Evolutionary conservation across 1,139 yeast species (phyloP).

Genomic region (Arxiozyma heterogenica): DNA sequence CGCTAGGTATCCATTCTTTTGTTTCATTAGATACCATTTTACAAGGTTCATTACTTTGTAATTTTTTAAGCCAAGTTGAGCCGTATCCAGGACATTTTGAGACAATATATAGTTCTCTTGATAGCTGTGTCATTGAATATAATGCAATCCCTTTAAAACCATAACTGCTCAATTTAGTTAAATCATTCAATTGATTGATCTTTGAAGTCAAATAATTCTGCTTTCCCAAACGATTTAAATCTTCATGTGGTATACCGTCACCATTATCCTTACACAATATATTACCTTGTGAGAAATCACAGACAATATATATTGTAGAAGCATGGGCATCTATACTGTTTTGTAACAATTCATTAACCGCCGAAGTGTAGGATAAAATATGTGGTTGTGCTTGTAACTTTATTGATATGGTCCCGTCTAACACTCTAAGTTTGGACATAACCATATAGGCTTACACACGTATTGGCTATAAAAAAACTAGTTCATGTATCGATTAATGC

Average conservation of each 20-base stretch:
- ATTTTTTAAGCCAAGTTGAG: conserved; percentile 17
- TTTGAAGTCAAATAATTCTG: conserved; percentile 42
- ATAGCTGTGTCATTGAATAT: background rate
- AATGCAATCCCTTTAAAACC: conserved; percentile 36
- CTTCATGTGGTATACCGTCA: conserved; percentile 43
- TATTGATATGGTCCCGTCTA: conserved; percentile 15
- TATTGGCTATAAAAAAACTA: background rate
- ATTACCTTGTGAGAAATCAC: conserved; percentile 36
- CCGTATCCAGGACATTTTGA: conserved; percentile 31
- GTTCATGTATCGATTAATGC: background rate
- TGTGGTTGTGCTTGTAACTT: conserved; percentile 25
- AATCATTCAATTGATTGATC: conserved; percentile 25
- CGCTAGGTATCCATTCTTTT: background rate
- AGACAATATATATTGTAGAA: conserved; percentile 31
- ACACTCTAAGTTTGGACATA: background rate
- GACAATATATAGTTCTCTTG: conserved; percentile 17
- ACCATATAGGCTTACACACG: background rate
- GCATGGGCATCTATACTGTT: conserved; percentile 52
- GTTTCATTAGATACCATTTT: background rate
- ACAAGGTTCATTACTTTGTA: conserved; percentile 2
- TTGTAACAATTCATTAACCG: conserved; percentile 38
- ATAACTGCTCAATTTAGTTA: conserved; percentile 24
- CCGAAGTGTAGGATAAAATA: conserved; percentile 27
- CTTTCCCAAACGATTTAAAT: conserved; percentile 37
- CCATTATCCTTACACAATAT: conserved; percentile 47